Percentiles rank a stretch among this genome's conserved stretches.
Conservation (phyloP, 2,329 filamentous ascomycete genomes). For the Chalaropsis ovoidea region DNA sequence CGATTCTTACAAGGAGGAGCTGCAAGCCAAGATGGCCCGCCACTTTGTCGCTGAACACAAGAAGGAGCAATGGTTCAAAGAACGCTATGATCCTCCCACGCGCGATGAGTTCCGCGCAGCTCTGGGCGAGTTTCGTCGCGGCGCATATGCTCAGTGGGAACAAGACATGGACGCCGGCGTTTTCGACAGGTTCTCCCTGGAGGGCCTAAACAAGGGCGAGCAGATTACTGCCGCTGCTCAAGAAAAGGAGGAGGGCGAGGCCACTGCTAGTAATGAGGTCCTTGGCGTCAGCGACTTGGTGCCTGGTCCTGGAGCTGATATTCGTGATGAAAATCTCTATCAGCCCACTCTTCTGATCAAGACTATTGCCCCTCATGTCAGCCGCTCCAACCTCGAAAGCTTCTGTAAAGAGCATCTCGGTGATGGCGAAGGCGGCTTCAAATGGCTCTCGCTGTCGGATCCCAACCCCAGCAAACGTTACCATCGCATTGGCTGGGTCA, state of each 20-base stretch:
- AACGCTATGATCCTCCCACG: slow-evolving; percentile 80
- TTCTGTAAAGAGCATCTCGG: slow-evolving; percentile 93
- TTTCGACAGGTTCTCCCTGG: slow-evolving; percentile 90
- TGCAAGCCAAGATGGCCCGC: slow-evolving; percentile 71
- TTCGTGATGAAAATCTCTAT: slow-evolving; percentile 77
- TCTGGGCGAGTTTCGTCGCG: slow-evolving; percentile 68
- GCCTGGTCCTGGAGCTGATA: slow-evolving; percentile 70
- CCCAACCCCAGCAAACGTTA: slow-evolving; percentile 95
- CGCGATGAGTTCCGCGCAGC: slow-evolving; percentile 63
- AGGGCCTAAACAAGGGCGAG: slow-evolving; percentile 88
- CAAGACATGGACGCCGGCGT: slow-evolving; percentile 71
- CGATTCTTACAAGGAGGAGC: slow-evolving; percentile 56
- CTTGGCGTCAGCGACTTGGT: slow-evolving; percentile 85
- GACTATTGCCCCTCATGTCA: slow-evolving; percentile 93
- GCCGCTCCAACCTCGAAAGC: slow-evolving; percentile 79
- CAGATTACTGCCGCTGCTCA: slow-evolving; percentile 74
- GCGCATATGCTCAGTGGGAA: slow-evolving; percentile 77
- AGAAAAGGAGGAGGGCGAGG: slow-evolving; percentile 93
- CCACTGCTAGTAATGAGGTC: slow-evolving; percentile 82
- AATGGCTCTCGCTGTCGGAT: slow-evolving; percentile 90
- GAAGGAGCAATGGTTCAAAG: slow-evolving; percentile 94
- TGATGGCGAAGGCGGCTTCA: slow-evolving; percentile 83
- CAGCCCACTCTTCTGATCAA: slow-evolving; percentile 95
- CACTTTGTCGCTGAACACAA: slow-evolving; percentile 87
- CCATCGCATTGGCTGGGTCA: slow-evolving; percentile 96